Conservation (phyloP, 106 monocot genomes). For the Gastrodia elata region DNA sequence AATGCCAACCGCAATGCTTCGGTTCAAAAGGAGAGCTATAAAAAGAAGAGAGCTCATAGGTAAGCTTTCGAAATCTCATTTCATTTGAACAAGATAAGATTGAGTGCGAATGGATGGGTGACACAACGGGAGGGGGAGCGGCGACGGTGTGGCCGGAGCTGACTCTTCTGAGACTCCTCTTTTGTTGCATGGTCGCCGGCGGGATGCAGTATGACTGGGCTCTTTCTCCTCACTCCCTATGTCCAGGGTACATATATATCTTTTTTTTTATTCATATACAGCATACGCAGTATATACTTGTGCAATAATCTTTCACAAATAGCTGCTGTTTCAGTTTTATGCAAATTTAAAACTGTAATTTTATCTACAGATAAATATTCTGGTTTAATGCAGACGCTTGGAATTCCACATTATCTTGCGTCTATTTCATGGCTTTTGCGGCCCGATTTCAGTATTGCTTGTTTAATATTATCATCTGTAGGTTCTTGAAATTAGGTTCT, state of each 20-base stretch:
- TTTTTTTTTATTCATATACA: neutral
- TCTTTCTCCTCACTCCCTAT: slow-evolving; percentile 29
- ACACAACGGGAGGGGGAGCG: neutral
- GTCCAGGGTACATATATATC: slow-evolving; percentile 19
- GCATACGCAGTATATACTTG: too few relatives aligned
- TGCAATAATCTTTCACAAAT: too few relatives aligned
- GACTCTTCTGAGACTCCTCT: slow-evolving; percentile 6
- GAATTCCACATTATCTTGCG: slow-evolving; percentile 46
- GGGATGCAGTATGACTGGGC: slow-evolving; percentile 30
- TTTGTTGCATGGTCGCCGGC: slow-evolving; percentile 22
- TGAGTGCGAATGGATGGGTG: neutral
- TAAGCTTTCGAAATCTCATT: too few relatives aligned
- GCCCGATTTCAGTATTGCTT: slow-evolving; percentile 48
- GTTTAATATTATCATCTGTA: too few relatives aligned
- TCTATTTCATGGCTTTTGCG: slow-evolving; percentile 62
- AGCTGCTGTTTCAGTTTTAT: too few relatives aligned
- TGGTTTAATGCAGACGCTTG: slow-evolving; percentile 37
- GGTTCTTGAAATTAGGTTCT: slow-evolving; percentile 67
- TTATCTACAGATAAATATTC: neutral
- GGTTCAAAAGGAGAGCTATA: too few relatives aligned
- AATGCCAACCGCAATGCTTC: slow-evolving; percentile 1
- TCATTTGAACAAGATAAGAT: too few relatives aligned
- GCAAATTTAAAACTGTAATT: too few relatives aligned
- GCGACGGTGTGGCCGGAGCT: neutral
- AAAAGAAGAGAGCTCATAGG: too few relatives aligned